These are phyloP conservation scores for Colletotrichum camelliae DNA, from an alignment of 2,329 filamentous ascomycete genomes.

Conservation along the genomic window DNA sequence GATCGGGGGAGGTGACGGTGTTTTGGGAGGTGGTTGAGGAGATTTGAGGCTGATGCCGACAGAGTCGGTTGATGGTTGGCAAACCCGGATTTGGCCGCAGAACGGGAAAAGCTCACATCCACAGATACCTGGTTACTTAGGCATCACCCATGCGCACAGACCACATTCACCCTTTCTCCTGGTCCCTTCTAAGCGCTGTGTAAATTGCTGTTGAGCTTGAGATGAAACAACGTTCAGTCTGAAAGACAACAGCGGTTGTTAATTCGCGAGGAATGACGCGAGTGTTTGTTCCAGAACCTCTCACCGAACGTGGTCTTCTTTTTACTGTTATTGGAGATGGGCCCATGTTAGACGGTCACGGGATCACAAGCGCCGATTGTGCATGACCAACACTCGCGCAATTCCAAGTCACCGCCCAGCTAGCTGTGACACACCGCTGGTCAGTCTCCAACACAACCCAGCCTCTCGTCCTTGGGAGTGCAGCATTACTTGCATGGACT, in stretches of 20 bases:
- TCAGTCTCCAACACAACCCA: background rate
- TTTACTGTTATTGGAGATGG: background rate
- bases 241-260: background rate
- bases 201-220: background rate
- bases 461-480: constrained; percentile 7
- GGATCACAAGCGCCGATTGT: constrained; percentile 2
- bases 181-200: background rate
- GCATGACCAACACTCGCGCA: constrained; percentile 8
- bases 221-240: constrained; percentile 1
- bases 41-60: constrained; percentile 29
- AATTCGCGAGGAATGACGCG: background rate
- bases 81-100: constrained; percentile 41
- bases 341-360: background rate
- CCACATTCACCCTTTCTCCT: background rate
- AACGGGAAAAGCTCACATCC: constrained; percentile 38
- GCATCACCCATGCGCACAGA: constrained; percentile 6
- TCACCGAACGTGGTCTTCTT: background rate
- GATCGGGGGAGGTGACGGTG: background rate
- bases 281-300: background rate
- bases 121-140: constrained; percentile 18
- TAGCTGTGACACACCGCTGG: constrained; percentile 17
- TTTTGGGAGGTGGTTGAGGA: background rate
- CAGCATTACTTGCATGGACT: background rate
- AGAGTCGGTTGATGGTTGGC: constrained; percentile 33
- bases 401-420: background rate